A percentile compares a stretch with the other conserved stretches of the same genome.
phyloP scores from a whole-genome alignment of 345 rosid species.

The Hevea brasiliensis region DNA sequence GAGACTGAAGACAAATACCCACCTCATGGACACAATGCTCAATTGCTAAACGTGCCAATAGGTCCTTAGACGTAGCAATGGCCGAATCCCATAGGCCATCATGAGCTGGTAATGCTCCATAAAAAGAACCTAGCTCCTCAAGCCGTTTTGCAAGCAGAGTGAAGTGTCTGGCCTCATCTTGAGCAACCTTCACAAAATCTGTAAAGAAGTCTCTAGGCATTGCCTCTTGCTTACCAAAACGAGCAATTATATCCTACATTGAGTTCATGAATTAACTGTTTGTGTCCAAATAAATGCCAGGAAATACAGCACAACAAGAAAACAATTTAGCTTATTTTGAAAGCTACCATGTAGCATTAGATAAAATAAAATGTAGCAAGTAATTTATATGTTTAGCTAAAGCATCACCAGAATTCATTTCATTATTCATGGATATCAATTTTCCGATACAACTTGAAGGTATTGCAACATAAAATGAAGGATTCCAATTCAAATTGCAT shows the following conservation, averaged over 20 bases:
- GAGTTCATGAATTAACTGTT: background rate
- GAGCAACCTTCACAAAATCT: constrained; percentile 85
- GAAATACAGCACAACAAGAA: background rate
- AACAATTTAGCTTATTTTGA: background rate
- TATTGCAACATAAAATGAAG: background rate
- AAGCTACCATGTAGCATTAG: background rate
- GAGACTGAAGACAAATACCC: constrained; percentile 1
- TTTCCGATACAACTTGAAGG: background rate
- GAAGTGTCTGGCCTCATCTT: constrained; percentile 89
- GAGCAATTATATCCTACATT: constrained; percentile 80
- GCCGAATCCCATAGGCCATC: constrained; percentile 95
- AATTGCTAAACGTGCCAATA: constrained; percentile 72
- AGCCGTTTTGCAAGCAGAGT: constrained; percentile 70
- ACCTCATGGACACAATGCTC: constrained; percentile 97
- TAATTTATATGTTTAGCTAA: background rate
- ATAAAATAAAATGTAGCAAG: background rate
- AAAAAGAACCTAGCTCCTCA: constrained; percentile 67
- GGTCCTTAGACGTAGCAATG: constrained; percentile 68
- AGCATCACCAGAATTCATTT: constrained; percentile 11
- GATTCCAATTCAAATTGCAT: background rate
- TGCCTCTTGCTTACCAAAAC: constrained; percentile 82
- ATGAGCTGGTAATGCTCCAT: constrained; percentile 88
- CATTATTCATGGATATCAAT: background rate
- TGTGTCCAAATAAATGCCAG: background rate
- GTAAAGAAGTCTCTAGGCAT: constrained; percentile 94